Evolutionary conservation across 106 monocot species (phyloP).

Genomic region (Chionographis japonica): DNA sequence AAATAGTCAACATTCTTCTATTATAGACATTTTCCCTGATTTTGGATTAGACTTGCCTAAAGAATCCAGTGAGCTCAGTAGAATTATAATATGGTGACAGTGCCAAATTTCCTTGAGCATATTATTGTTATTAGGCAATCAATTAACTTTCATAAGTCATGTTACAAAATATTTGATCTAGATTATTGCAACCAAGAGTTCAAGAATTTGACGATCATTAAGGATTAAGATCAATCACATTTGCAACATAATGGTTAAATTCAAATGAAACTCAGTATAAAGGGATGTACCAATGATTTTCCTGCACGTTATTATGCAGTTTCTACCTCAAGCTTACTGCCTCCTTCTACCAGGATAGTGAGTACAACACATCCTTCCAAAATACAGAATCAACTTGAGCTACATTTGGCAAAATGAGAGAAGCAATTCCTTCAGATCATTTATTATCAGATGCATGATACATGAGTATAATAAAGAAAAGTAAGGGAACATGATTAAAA

Average conservation of each 20-base stretch:
- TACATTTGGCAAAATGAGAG: too few species aligned
- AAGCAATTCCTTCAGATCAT: too few species aligned
- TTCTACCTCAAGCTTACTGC: constrained; percentile 4
- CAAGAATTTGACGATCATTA: neutral
- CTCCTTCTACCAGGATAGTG: neutral
- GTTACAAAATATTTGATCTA: neutral
- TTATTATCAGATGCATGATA: too few species aligned
- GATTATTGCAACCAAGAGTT: neutral
- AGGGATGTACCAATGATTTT: neutral
- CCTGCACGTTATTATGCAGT: neutral
- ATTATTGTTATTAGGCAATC: neutral
- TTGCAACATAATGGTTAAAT: neutral
- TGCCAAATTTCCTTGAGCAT: neutral
- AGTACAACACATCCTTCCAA: too few species aligned
- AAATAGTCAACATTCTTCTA: too few species aligned
- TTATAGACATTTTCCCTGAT: too few species aligned
- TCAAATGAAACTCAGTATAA: neutral
- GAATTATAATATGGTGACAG: neutral
- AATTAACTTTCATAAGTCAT: neutral
- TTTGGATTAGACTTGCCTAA: too few species aligned
- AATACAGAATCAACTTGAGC: too few species aligned
- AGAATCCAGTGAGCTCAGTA: too few species aligned
- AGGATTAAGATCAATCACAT: neutral
- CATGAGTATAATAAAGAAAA: too few species aligned
- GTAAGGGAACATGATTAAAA: too few species aligned